Evolutionary conservation across 2,329 filamentous ascomycete species (phyloP).

Genomic region (Ceratocystis papillata): DNA sequence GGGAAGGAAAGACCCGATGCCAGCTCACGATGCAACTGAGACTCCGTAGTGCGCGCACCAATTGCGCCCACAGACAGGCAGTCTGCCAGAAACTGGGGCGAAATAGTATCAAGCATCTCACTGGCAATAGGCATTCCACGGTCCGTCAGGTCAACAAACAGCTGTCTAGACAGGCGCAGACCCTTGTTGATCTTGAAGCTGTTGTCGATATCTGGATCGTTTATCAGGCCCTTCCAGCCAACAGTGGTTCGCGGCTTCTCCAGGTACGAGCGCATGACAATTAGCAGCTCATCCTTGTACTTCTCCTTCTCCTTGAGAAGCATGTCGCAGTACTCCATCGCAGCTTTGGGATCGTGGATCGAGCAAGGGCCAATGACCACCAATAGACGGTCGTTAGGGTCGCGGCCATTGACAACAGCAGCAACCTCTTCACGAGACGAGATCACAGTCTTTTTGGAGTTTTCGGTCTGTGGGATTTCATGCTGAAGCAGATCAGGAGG

Average conservation of each 20-base stretch:
- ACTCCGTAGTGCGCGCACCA: slow-evolving; percentile 92
- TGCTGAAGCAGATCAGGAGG: slow-evolving; percentile 75
- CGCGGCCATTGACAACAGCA: slow-evolving; percentile 64
- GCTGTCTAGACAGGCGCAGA: slow-evolving; percentile 68
- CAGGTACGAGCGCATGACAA: slow-evolving; percentile 96
- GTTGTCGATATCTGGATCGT: slow-evolving; percentile 96
- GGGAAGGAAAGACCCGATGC: slow-evolving; percentile 92
- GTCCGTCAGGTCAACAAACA: slow-evolving; percentile 85
- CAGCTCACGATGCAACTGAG: slow-evolving; percentile 87
- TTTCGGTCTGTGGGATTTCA: slow-evolving; percentile 63
- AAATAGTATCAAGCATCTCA: slow-evolving; percentile 98
- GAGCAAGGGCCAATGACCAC: slow-evolving; percentile 92
- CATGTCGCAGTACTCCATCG: slow-evolving; percentile 83
- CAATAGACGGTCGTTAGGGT: slow-evolving; percentile 49
- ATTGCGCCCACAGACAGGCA: slow-evolving; percentile 84
- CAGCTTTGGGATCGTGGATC: slow-evolving; percentile 86
- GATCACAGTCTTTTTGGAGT: slow-evolving; percentile 56
- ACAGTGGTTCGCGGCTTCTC: slow-evolving; percentile 98
- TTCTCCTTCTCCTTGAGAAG: slow-evolving; percentile 74
- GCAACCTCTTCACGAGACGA: slow-evolving; percentile 58
- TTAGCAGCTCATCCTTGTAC: slow-evolving; percentile 77
- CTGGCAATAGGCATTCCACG: slow-evolving; percentile 92
- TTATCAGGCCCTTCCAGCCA: slow-evolving; percentile 97
- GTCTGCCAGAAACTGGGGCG: slow-evolving; percentile 91
- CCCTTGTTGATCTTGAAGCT: slow-evolving; percentile 99